These are phyloP conservation scores for Tuber calosporum DNA, from an alignment of 495 filamentous ascomycete genomes.

Conservation along the genomic window DNA sequence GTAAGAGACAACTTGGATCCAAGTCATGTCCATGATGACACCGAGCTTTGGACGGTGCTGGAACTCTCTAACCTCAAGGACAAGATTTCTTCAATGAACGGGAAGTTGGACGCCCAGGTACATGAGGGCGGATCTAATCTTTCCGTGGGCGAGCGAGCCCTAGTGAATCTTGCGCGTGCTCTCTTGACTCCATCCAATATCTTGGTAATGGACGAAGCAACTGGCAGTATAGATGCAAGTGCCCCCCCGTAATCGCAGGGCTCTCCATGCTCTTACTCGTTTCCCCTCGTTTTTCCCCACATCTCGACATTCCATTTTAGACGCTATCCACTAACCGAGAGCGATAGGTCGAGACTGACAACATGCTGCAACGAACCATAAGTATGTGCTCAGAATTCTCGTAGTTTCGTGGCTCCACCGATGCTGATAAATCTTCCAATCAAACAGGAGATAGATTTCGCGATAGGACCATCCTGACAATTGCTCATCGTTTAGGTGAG, in stretches of 20 bases:
- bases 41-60: slow-evolving; percentile 93
- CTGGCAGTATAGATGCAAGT: slow-evolving; percentile 73
- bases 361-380: slow-evolving; percentile 39
- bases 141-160: slow-evolving; percentile 83
- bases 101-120: slow-evolving; percentile 79
- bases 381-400: slow-evolving; percentile 22
- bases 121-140: slow-evolving; percentile 89
- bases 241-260: slow-evolving; percentile 57
- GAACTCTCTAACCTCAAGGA: slow-evolving; percentile 92
- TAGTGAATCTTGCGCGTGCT: slow-evolving; percentile 86
- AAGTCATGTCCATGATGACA: slow-evolving; percentile 90
- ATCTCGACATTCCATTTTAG: slow-evolving; percentile 28
- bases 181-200: slow-evolving; percentile 94
- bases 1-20: slow-evolving; percentile 95
- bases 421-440: slow-evolving; percentile 23
- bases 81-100: slow-evolving; percentile 79
- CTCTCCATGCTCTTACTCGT: slow-evolving; percentile 61
- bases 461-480: slow-evolving; percentile 90
- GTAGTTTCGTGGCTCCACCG: slow-evolving; percentile 30
- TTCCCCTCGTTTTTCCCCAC: slow-evolving; percentile 11
- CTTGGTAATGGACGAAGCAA: slow-evolving; percentile 94
- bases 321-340: slow-evolving; percentile 17
- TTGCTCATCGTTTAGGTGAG: slow-evolving; percentile 86
- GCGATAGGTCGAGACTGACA: slow-evolving; percentile 40
- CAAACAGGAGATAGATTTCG: slow-evolving; percentile 35